Conservation (phyloP, 306 rosid species). For the Quercus alba region DNA sequence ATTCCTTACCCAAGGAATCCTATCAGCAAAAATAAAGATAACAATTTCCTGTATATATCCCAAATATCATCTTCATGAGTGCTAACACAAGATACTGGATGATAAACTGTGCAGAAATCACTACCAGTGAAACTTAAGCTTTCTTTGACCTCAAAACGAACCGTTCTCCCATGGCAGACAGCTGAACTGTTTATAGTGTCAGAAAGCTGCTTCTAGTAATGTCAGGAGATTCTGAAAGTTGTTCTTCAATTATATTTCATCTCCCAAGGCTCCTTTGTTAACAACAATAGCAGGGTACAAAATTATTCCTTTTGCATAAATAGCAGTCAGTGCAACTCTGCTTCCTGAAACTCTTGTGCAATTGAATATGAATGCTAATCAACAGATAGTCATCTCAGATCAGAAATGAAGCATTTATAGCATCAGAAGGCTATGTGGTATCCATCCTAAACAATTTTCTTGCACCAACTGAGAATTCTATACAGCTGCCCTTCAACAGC, state of each 20-base stretch:
- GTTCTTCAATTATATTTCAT: neutral
- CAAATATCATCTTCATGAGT: neutral
- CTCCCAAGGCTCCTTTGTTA: conserved; percentile 24
- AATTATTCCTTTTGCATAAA: conserved; percentile 6
- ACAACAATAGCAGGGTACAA: conserved; percentile 11
- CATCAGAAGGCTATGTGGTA: conserved; percentile 6
- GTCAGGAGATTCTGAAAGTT: neutral
- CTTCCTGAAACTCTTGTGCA: conserved; percentile 1
- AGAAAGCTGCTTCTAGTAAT: neutral
- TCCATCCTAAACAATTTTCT: conserved; percentile 51
- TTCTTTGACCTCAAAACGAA: no score
- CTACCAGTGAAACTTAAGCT: neutral
- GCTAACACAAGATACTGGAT: neutral
- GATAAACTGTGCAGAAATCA: neutral
- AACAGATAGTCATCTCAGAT: neutral
- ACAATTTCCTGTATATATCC: neutral
- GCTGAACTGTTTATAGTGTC: neutral
- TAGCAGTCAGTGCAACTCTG: neutral
- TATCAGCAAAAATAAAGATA: neutral
- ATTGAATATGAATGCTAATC: neutral
- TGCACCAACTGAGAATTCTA: conserved; percentile 77
- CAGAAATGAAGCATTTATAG: neutral
- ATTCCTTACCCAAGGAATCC: neutral
- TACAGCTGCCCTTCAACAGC: conserved; percentile 45
- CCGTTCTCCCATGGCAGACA: neutral